Evolutionary conservation across 2,329 filamentous ascomycete genomes (phyloP).

Genomic region (Penicillium janthinellum): DNA sequence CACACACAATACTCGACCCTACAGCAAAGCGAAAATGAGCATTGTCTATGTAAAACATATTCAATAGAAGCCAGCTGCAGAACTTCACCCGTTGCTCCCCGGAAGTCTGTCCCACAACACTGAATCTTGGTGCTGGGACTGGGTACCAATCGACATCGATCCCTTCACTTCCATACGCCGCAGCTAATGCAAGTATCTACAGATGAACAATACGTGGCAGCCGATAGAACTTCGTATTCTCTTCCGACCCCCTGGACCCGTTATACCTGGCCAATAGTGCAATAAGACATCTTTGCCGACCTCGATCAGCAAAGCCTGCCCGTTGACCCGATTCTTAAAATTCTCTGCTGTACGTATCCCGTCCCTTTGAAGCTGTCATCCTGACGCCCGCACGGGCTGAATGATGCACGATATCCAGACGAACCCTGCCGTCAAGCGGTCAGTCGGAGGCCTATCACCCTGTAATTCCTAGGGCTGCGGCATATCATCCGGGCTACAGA

Average conservation of each 20-base stretch:
- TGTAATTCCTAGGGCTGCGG: not conserved
- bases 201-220: conserved; percentile 11
- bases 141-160: conserved; percentile 17
- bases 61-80: not conserved
- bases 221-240: conserved; percentile 9
- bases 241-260: not conserved
- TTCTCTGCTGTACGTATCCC: not conserved
- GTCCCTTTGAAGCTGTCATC: not conserved
- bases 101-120: not conserved
- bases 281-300: not conserved
- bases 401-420: not conserved
- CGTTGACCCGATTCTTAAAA: not conserved
- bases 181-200: conserved; percentile 2
- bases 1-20: not conserved
- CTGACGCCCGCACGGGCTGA: not conserved
- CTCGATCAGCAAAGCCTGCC: not conserved
- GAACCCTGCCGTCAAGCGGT: conserved; percentile 15
- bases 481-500: not conserved
- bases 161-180: conserved; percentile 13
- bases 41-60: conserved; percentile 5
- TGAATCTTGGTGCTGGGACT: not conserved
- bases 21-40: not conserved
- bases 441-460: conserved; percentile 1
- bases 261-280: not conserved
- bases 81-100: not conserved